Evolutionary conservation across 176 grass and related monocot genomes (phyloP), one percentile per base, ranked within the genome.

Genomic region (Rhynchospora pubera): DNA sequence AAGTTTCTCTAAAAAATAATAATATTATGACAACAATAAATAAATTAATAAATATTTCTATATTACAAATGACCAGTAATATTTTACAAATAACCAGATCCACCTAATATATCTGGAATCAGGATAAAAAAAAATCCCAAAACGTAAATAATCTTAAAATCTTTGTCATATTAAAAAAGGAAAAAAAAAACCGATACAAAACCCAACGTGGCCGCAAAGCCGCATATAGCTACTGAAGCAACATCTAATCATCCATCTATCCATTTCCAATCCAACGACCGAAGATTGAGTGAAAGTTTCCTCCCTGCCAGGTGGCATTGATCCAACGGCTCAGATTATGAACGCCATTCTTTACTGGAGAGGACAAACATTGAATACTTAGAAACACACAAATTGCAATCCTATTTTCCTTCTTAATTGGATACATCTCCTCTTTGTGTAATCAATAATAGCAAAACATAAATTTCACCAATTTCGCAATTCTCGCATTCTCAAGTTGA

Each of bases 361-460:
- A n/a, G 45, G 72, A 1, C 2, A 26, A 76, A 55, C 48, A 56
- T 28, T 55, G 72, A 76, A 12, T 32, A 55, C 72, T 55, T 53
- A 28, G 48, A 76, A 76, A 76, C 72, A 76, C 19, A 75, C 4
- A 75, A 18, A 76, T 75, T 76, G 8, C 50, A 76, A 76, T 76
- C 23, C 23, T 76, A 76, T 76, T 76, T 76, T 76, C 50, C 23
- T 46, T 76, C 46, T 76, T 51, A 55, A 76, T 76, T 76, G 26
- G 71, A 55, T 75, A 76, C 47, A 76, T 76, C 48, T 30, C 50
- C n/a, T n/a, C n/a, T 76, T 76, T 9, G 12, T 9, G 22, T 76
- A 55, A 53, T 28, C 1, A 28, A 28, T 28, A 28, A 60, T 60
- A 6, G n/a, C 21, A 76, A 55, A 26, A 50, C 43, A 74, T 9